Evolutionary conservation across 2,329 filamentous ascomycete species (phyloP).

Genomic region (Epichloe festucae): DNA sequence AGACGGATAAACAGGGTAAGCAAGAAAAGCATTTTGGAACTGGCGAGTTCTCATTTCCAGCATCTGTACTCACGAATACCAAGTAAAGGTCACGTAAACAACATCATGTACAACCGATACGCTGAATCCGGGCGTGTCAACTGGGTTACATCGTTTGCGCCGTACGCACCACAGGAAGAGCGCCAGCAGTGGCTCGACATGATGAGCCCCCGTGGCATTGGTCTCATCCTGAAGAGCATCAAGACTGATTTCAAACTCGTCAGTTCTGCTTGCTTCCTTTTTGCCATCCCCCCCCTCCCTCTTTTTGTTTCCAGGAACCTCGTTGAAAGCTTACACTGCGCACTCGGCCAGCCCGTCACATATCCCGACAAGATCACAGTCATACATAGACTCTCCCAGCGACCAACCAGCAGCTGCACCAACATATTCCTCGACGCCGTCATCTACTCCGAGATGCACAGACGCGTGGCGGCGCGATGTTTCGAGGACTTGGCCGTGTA

Average conservation of each 20-base stretch:
- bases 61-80: neutral
- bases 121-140: slow-evolving; percentile 72
- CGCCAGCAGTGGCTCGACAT: slow-evolving; percentile 54
- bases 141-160: slow-evolving; percentile 60
- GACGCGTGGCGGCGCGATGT: slow-evolving; percentile 59
- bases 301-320: no score
- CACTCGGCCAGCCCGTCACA: slow-evolving; percentile 52
- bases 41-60: no score
- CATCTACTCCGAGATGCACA: slow-evolving; percentile 64
- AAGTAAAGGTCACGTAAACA: slow-evolving; percentile 57
- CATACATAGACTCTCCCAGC: slow-evolving; percentile 58
- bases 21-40: no score
- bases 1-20: neutral
- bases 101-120: slow-evolving; percentile 70
- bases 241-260: slow-evolving; percentile 82
- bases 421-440: slow-evolving; percentile 47
- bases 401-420: slow-evolving; percentile 28
- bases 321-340: no score
- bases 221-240: slow-evolving; percentile 69
- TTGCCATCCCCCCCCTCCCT: no score
- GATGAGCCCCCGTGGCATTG: slow-evolving; percentile 50
- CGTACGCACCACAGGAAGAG: slow-evolving; percentile 47
- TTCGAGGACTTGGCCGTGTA: slow-evolving; percentile 37
- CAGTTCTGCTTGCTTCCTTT: slow-evolving; percentile 23
- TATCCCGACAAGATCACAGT: slow-evolving; percentile 75